Percentiles rank a stretch among this genome's conserved stretches.
phyloP scores from a whole-genome alignment of 306 rosid genomes.

The Glycyrrhiza uralensis region DNA sequence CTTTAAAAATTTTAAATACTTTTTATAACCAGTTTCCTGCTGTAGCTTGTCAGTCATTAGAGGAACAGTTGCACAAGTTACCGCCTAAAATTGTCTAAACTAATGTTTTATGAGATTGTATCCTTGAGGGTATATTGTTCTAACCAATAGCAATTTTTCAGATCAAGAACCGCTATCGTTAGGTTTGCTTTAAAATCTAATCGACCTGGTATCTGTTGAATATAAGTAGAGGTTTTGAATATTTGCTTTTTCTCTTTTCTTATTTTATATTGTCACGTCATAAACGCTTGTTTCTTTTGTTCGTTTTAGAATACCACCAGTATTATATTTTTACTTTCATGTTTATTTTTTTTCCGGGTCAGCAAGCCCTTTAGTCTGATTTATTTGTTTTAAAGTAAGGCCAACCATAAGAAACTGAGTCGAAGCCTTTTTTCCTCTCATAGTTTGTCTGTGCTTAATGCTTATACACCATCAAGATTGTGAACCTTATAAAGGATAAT shows the following conservation, averaged over 20 bases:
- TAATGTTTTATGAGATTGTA: background rate
- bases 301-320: too few species aligned
- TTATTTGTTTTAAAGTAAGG: too few species aligned
- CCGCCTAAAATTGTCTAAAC: background rate
- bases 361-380: too few species aligned
- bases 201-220: background rate
- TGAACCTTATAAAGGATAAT: too few species aligned
- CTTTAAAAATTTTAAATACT: background rate
- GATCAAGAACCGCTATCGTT: background rate
- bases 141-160: background rate
- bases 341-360: too few species aligned
- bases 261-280: background rate
- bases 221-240: background rate
- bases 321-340: too few species aligned
- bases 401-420: too few species aligned
- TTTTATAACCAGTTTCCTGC: background rate
- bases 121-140: background rate
- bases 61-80: background rate
- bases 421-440: too few species aligned
- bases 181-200: slow-evolving; percentile 3
- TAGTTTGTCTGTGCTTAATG: too few species aligned
- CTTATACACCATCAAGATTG: too few species aligned
- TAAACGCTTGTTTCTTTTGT: too few species aligned
- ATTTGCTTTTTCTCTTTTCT: background rate
- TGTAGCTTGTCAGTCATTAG: background rate